These are phyloP conservation scores for Biscutella auriculata DNA, from an alignment of 441 rosid species.

Conservation along the genomic window DNA sequence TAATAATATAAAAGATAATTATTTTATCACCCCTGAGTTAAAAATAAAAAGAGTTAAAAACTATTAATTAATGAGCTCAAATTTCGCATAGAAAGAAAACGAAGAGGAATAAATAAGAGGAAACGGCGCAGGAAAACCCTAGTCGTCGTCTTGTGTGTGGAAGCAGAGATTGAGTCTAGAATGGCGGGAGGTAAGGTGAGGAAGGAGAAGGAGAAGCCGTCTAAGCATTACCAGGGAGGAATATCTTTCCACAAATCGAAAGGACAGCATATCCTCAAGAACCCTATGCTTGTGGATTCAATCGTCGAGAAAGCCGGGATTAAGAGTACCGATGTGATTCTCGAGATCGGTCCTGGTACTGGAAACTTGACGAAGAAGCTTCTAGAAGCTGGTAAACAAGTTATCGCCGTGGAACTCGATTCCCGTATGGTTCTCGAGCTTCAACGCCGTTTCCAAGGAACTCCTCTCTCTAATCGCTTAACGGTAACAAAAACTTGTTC, in stretches of 20 bases:
- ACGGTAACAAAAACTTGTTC: slow-evolving; percentile 35
- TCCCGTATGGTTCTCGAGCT: slow-evolving; percentile 91
- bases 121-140: not conserved
- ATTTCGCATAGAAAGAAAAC: too few relatives aligned
- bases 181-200: slow-evolving; percentile 87
- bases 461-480: slow-evolving; percentile 42
- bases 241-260: slow-evolving; percentile 79
- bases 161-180: not conserved
- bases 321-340: slow-evolving; percentile 65
- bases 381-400: slow-evolving; percentile 70
- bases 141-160: not conserved
- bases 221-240: slow-evolving; percentile 71
- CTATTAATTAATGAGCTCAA: too few relatives aligned
- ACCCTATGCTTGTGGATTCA: slow-evolving; percentile 67
- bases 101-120: not conserved
- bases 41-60: too few relatives aligned
- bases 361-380: slow-evolving; percentile 89
- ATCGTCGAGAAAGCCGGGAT: slow-evolving; percentile 82
- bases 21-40: too few relatives aligned
- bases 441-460: slow-evolving; percentile 78
- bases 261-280: slow-evolving; percentile 83
- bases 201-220: slow-evolving; percentile 63
- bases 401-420: slow-evolving; percentile 76
- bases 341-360: slow-evolving; percentile 89
- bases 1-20: too few relatives aligned